Conservation (phyloP, 2,329 filamentous ascomycete genomes). For the Hymenoscyphus linearis region DNA sequence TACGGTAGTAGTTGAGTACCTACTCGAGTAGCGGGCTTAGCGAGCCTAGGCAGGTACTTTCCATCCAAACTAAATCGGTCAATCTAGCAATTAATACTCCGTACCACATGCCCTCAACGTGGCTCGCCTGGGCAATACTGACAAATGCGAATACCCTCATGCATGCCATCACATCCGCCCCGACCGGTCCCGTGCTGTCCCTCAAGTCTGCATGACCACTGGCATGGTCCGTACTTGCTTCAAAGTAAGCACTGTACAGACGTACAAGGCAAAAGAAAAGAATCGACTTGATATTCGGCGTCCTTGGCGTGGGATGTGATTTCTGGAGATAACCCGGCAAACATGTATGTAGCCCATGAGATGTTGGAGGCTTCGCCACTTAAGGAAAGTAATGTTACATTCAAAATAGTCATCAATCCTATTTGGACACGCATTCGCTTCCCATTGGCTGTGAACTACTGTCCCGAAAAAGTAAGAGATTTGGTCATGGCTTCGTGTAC, state of each 20-base stretch:
- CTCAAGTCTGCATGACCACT: background rate
- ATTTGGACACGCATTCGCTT: background rate
- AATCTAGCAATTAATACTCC: background rate
- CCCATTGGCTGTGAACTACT: background rate
- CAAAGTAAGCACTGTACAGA: no score
- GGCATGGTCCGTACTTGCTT: no score
- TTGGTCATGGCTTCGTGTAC: no score
- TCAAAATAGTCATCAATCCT: background rate
- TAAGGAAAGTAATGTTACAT: background rate
- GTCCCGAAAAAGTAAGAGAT: no score
- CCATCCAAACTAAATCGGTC: background rate
- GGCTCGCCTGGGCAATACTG: no score
- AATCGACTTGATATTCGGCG: background rate
- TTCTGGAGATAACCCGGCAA: background rate
- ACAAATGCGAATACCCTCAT: background rate
- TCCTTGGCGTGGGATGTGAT: no score
- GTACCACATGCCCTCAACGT: background rate
- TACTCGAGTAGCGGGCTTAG: no score
- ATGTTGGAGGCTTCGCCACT: background rate
- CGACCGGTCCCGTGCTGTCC: background rate
- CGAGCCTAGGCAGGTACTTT: no score
- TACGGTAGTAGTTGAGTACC: no score
- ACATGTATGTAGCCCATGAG: background rate
- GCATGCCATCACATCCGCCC: slow-evolving; percentile 2
- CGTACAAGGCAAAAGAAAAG: background rate